Evolutionary conservation across 441 rosid species (phyloP), one percentile per base, ranked within the genome.

Genomic region (Biscutella laevigata): DNA sequence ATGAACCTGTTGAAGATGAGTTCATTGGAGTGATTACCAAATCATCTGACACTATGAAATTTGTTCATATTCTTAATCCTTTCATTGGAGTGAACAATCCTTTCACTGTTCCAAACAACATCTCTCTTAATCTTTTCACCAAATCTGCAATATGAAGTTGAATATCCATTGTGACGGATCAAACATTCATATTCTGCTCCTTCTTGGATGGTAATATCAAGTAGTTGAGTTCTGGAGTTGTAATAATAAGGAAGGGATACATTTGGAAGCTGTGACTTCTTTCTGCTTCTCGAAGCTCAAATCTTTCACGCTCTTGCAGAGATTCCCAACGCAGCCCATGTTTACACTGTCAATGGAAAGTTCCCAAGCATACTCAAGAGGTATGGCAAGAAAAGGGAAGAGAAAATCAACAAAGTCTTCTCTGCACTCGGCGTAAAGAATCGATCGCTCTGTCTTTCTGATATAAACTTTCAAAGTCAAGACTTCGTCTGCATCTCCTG

Each of bases 41-140:
- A 47, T 67, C 62, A 67, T 67, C 53, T 5, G 71, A 53, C 0
- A 67, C 62, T 12, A 53, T 19, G 47, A 67, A 67, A 35, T 19
- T 46, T 0, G 61, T 45, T 29, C n/a, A n/a, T n/a, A n/a, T n/a
- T n/a, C n/a, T n/a, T n/a, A n/a, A n/a, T n/a, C n/a, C n/a, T n/a
- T n/a, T n/a, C n/a, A n/a, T n/a, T n/a, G n/a, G n/a, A n/a, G n/a
- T n/a, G n/a, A n/a, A n/a, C n/a, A 25, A 64, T 15, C 6, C 1
- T 40, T 11, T 48, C 58, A 16, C 20, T 20, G 0, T 6, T 0
- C 0, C 16, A 1, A 30, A 46, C 10, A 2, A 29, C 48, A 2
- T 7, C 0, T 42, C 44, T 54, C 15, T 53, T 3, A 6, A 28
- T 8, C 20, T 21, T 46, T n/a, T n/a, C n/a, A n/a, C n/a, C n/a